These are phyloP conservation scores for Elymus sibiricus DNA, from an alignment of 176 grass and related monocot species.

Conservation along the genomic window DNA sequence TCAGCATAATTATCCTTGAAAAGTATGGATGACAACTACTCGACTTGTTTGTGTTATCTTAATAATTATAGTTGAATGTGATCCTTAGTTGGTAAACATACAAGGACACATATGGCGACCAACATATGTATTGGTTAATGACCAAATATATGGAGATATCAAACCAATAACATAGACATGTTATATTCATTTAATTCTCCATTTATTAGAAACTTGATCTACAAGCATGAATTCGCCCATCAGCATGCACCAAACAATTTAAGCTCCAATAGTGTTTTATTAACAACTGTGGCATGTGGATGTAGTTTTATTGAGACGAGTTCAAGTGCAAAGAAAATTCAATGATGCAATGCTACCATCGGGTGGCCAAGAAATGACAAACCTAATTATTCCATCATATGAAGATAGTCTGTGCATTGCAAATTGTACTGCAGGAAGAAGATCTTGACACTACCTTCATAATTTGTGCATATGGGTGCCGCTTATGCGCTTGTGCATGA, in stretches of 20 bases:
- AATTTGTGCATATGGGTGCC: constrained; percentile 91
- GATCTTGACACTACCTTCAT: constrained; percentile 67
- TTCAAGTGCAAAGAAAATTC: neutral
- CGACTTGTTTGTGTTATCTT: no score
- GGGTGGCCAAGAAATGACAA: constrained; percentile 10
- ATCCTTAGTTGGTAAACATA: no score
- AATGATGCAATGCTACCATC: neutral
- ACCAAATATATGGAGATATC: no score
- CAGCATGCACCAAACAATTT: constrained; percentile 1
- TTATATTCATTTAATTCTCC: constrained; percentile 5
- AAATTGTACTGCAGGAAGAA: neutral
- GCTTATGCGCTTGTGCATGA: constrained; percentile 73
- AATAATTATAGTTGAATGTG: no score
- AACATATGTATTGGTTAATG: no score
- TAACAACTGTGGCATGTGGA: neutral
- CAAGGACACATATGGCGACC: no score
- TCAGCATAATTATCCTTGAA: no score
- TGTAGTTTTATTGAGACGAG: neutral
- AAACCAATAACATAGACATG: neutral
- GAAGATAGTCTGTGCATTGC: neutral
- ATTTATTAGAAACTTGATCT: constrained; percentile 1
- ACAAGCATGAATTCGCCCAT: constrained; percentile 4
- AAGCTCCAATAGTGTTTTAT: neutral
- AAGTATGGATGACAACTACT: no score
- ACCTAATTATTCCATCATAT: constrained; percentile 10